Base-by-base conservation (phyloP, 257 asterid species). In the Solanum habrochaites region DNA sequence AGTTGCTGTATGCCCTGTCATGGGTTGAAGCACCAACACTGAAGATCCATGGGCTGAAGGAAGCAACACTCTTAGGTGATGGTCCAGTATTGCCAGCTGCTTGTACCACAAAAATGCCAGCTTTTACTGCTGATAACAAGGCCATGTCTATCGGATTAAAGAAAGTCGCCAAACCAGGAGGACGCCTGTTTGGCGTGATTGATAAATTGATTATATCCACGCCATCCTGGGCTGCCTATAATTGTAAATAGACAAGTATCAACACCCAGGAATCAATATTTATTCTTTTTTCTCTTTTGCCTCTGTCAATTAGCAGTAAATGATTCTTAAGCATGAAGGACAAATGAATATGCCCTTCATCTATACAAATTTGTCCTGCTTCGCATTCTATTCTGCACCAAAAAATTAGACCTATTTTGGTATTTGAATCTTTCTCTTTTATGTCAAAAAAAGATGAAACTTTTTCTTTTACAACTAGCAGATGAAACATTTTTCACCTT, bases 61-160 rank as follows among this genome's bases (percentile, higher is more conserved):
- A 97, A 43, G 94, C 92, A 18, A 96, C 87, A 90, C 99, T 97
- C 92, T 92, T 93, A 14, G 99, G 99, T 4, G 99, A 91, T 37
- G 99, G 99, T 77, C 99, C 99, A 8, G 99, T 96, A 88, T 97
- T 97, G 82, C 99, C 99, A 70, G 99, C 99, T 83, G 99, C 99
- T 89, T 97, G 99, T 23, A 97, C 96, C 9, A 94, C 99, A 90
- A 96, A 97, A 40, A 97, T 97, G 62, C 99, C 98, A 1, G 93
- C 89, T 89, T 93, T 95, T 45, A 95, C 92, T 14, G 99, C 98
- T 77, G 98, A 96, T n/a, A 97, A 91, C 88, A 97, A 91, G 86
- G 99, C 99, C 99, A 97, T 97, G 88, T 97, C 99, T 83, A 97
- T 95, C 47, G 99, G 99, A 86, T 97, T 97, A 90, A 97, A 97